Evolutionary conservation across 805 yeast species (phyloP).

Genomic region (Clavispora carvajalis): DNA sequence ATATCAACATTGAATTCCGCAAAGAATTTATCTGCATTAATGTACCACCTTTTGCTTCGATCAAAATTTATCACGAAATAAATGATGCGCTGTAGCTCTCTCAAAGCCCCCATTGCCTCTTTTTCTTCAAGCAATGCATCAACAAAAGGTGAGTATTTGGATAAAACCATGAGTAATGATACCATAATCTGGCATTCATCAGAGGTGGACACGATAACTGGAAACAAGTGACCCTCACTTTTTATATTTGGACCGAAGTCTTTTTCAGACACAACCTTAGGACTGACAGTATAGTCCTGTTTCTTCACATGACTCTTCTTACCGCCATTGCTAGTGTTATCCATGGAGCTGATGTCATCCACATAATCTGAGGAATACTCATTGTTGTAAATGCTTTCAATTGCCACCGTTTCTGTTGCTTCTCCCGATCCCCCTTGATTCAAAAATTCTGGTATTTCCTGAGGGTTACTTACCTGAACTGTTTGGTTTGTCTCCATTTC

Average conservation of each 20-base stretch:
- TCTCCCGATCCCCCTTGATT: conserved; percentile 4
- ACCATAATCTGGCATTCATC: conserved; percentile 24
- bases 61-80: conserved; percentile 12
- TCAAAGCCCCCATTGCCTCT: conserved; percentile 9
- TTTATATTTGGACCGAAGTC: conserved; percentile 10
- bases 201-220: conserved; percentile 6
- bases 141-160: conserved; percentile 31
- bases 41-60: conserved; percentile 14
- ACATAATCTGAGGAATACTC: background rate
- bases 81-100: conserved; percentile 19
- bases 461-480: conserved; percentile 23
- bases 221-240: conserved; percentile 8
- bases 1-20: conserved; percentile 14
- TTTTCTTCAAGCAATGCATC: conserved; percentile 19
- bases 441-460: conserved; percentile 26
- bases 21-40: conserved; percentile 16
- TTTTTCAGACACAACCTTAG: background rate
- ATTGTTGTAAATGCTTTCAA: background rate
- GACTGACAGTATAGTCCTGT: no score
- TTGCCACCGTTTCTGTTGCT: background rate
- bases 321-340: background rate
- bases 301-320: no score
- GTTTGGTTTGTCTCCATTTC: conserved; percentile 14
- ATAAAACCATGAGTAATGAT: conserved; percentile 35
- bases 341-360: background rate